Evolutionary conservation across 75 land plant genomes (phyloP).

Genomic region (Pinus taeda): DNA sequence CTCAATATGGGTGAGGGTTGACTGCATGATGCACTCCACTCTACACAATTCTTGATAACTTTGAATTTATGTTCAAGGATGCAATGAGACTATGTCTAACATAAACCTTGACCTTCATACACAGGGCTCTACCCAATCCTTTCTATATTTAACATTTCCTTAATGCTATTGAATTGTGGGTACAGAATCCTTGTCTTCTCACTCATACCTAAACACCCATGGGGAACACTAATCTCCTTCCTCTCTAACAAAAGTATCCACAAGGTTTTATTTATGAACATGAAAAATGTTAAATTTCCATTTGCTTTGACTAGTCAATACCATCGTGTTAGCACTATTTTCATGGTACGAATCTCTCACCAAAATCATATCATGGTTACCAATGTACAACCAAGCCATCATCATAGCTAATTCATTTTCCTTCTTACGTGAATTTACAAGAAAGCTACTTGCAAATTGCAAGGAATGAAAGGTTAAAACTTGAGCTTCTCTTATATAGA

Average conservation of each 20-base stretch:
- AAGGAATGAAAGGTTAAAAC: not conserved
- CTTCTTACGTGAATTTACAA: conserved; percentile 95
- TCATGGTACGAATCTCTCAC: conserved; percentile 92
- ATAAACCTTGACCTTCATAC: not conserved
- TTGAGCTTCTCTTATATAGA: not conserved
- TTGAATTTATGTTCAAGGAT: not conserved
- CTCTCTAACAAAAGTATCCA: not conserved
- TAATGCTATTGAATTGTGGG: not conserved
- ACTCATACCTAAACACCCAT: not conserved
- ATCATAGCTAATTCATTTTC: conserved; percentile 94
- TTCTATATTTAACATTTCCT: not conserved
- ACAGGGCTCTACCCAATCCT: not conserved
- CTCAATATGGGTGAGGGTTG: conserved; percentile 81
- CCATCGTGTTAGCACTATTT: conserved; percentile 89
- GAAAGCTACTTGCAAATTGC: conserved; percentile 62
- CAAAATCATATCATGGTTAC: conserved; percentile 78
- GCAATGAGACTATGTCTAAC: not conserved
- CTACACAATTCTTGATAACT: conserved; percentile 23
- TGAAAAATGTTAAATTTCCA: conserved; percentile 72
- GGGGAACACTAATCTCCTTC: not conserved
- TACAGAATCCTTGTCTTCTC: too few relatives aligned
- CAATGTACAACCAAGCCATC: conserved; percentile 89
- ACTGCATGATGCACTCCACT: conserved; percentile 92
- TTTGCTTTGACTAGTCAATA: conserved; percentile 42
- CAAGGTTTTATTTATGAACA: conserved; percentile 28